Evolutionary conservation across 345 rosid species (phyloP).

Genomic region (Gossypium australe): DNA sequence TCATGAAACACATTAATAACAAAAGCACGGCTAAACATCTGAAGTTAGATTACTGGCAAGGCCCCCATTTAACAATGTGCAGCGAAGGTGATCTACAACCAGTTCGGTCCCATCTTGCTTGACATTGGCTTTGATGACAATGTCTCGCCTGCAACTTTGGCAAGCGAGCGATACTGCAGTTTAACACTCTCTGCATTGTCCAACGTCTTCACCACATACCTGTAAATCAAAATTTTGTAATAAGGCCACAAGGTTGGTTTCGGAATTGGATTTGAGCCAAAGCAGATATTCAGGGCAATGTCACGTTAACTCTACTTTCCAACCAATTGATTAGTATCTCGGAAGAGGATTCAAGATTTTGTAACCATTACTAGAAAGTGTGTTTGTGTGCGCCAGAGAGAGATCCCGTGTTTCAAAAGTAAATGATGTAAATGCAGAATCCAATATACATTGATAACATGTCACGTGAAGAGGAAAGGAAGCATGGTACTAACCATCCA

Average conservation of each 20-base stretch:
- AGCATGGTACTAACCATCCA: constrained; percentile 68
- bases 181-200: constrained; percentile 92
- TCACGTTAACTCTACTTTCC: not conserved
- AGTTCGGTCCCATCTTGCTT: constrained; percentile 51
- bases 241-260: constrained; percentile 2
- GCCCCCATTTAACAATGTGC: not conserved
- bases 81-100: constrained; percentile 36
- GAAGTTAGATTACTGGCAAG: constrained; percentile 17
- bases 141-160: constrained; percentile 51
- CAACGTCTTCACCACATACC: constrained; percentile 91
- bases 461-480: not conserved
- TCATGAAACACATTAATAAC: constrained; percentile 3
- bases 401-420: not conserved
- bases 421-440: not conserved
- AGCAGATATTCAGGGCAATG: not conserved
- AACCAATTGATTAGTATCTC: not conserved
- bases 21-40: not conserved
- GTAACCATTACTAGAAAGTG: not conserved
- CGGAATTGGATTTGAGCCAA: not conserved
- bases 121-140: constrained; percentile 35
- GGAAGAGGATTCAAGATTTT: not conserved
- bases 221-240: constrained; percentile 17
- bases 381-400: not conserved
- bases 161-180: constrained; percentile 82
- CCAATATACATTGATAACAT: not conserved